These are phyloP conservation scores for Capsella bursapastoris DNA, from an alignment of 345 rosid genomes.

Conservation along the genomic window DNA sequence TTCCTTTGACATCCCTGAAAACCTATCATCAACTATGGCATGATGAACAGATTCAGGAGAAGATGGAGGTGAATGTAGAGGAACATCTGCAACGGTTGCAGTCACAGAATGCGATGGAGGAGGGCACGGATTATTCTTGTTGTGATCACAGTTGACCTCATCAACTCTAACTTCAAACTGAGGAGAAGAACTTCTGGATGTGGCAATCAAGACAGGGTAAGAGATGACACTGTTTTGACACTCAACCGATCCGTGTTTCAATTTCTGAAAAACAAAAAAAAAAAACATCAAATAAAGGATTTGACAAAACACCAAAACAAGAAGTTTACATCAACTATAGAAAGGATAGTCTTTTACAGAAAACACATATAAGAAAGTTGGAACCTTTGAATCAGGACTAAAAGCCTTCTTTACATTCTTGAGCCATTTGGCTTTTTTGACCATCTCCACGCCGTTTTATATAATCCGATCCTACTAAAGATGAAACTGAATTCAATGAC, in stretches of 20 bases:
- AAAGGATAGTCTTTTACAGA: neutral
- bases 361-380: neutral
- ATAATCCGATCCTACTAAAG: constrained; percentile 22
- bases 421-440: constrained; percentile 89
- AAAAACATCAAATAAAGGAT: neutral
- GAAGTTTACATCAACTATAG: neutral
- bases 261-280: constrained; percentile 18
- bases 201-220: constrained; percentile 49
- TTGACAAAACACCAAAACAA: neutral
- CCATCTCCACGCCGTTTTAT: constrained; percentile 61
- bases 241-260: constrained; percentile 38
- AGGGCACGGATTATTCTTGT: constrained; percentile 35
- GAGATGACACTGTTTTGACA: constrained; percentile 50
- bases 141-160: constrained; percentile 50
- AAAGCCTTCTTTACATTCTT: constrained; percentile 83
- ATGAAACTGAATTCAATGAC: constrained; percentile 5
- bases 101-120: constrained; percentile 42
- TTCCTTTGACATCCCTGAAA: constrained; percentile 66
- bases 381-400: constrained; percentile 61
- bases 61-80: constrained; percentile 39
- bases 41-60: constrained; percentile 49
- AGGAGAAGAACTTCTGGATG: constrained; percentile 47
- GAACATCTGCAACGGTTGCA: constrained; percentile 41
- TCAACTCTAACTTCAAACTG: constrained; percentile 56
- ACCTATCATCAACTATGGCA: constrained; percentile 43